Conservation (phyloP, 768 basidiomycete species). For the Tricholoma hemisulphureum region DNA sequence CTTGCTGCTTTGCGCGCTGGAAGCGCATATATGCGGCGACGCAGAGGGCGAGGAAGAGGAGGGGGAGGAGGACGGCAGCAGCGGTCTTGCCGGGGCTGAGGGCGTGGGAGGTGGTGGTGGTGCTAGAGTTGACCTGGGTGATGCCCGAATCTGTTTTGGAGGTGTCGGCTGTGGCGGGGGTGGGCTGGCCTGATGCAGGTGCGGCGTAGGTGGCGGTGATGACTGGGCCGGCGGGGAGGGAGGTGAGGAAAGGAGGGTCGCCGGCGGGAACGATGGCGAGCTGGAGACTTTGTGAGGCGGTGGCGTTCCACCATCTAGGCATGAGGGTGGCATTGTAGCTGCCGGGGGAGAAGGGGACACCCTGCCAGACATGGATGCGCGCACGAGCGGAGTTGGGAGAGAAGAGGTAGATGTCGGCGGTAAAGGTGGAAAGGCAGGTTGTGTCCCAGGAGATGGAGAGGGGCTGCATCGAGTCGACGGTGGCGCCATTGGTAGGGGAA, state of each 20-base stretch:
- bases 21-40: conserved; percentile 51
- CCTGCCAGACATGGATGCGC: conserved; percentile 51
- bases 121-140: conserved; percentile 40
- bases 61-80: conserved; percentile 67
- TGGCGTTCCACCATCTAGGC: conserved; percentile 73
- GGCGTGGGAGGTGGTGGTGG: conserved; percentile 25
- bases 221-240: conserved; percentile 64
- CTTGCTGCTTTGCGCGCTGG: conserved; percentile 46
- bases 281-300: conserved; percentile 49
- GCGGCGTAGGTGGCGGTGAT: conserved; percentile 62
- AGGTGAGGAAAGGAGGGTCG: conserved; percentile 47
- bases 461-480: conserved; percentile 45
- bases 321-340: conserved; percentile 48
- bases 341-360: conserved; percentile 48
- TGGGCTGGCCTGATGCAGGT: conserved; percentile 33
- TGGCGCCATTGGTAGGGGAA: conserved; percentile 46
- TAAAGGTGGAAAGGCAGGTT: conserved; percentile 47
- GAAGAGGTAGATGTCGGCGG: conserved; percentile 69
- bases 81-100: conserved; percentile 52
- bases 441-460: conserved; percentile 66
- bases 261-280: conserved; percentile 55
- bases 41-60: conserved; percentile 50
- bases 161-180: conserved; percentile 43
- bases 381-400: conserved; percentile 43
- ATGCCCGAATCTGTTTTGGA: conserved; percentile 29